phyloP scores from a whole-genome alignment of 1,284 basidiomycete species.

The Papiliotrema flavescens region DNA sequence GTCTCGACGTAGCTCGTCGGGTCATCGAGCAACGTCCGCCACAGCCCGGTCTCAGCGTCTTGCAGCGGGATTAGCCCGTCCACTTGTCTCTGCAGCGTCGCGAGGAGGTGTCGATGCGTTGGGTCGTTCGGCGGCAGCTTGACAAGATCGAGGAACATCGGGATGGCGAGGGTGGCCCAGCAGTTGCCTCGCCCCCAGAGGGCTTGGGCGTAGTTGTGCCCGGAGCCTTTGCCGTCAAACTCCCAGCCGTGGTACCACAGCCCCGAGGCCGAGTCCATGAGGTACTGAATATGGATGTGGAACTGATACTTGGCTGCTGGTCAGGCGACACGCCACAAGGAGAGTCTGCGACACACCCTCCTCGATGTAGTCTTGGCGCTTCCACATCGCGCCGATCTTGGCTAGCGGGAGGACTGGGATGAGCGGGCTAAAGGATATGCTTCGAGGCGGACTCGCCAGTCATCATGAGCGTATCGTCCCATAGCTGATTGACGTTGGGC shows the following conservation, averaged over 20 bases:
- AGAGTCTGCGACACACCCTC: constrained; percentile 44
- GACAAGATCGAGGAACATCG: constrained; percentile 59
- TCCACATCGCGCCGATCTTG: constrained; percentile 60
- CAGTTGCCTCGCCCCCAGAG: constrained; percentile 65
- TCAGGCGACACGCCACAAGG: too few species aligned
- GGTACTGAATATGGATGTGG: constrained; percentile 52
- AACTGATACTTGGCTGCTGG: constrained; percentile 55
- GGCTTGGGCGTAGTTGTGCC: constrained; percentile 54
- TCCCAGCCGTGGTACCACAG: constrained; percentile 51
- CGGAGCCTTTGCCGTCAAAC: constrained; percentile 14
- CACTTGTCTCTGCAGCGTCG: constrained; percentile 56
- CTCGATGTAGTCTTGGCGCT: constrained; percentile 57
- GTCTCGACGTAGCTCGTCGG: constrained; percentile 59
- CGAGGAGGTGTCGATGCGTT: constrained; percentile 54
- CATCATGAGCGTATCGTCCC: constrained; percentile 69
- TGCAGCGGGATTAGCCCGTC: constrained; percentile 57
- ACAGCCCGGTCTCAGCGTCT: constrained; percentile 56
- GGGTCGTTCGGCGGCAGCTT: constrained; percentile 52
- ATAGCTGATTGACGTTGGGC: constrained; percentile 58
- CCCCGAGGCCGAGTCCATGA: constrained; percentile 36
- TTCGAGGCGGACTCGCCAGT: constrained; percentile 25
- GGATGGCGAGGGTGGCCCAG: constrained; percentile 62
- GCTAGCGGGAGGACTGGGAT: constrained; percentile 51
- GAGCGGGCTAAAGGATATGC: too few species aligned
- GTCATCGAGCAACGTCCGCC: constrained; percentile 63